Base-by-base conservation (phyloP, 176 grass and related monocot genomes). In the Miscanthus lutarioriparius region DNA sequence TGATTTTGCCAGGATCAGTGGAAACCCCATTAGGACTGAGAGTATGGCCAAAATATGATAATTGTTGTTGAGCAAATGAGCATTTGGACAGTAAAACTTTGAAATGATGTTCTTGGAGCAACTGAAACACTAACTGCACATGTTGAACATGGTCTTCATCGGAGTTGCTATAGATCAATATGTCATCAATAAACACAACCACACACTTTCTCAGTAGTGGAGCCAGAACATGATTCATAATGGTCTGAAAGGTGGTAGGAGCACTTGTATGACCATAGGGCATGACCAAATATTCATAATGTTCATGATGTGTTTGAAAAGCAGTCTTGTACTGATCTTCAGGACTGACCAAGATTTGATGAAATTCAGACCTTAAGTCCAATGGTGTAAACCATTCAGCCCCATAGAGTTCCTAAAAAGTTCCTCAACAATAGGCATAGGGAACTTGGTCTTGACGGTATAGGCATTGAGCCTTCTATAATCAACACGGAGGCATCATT, bases 261-360 rank as follows among this genome's bases (percentile, higher is more conserved):
- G 6, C 51, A 2, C 51, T 6, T 8, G 16, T 54, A 0, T 10
- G 7, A 1, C 51, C 51, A 54, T 54, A 54, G 0, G 51, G 51
- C 51, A 54, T 54, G 0, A 54, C 51, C 0, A 2, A 2, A 7
- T 54, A 54, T 2, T 54, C 51, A 22, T 2, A 54, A 7, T 54
- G 51, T 10, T 8, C 40, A 20, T 13, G 1, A 10, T 41, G 40
- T 7, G 40, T 41, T 10, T 10, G 40, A 10, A 41, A 41, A 2
- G 51, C 51, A 0, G 17, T 54, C 0, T 54, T 54, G 1, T 54
- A 20, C 0, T 4, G 3, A 8, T 54, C 49, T 0, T 6, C 5
- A 19, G 5, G 1, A 0, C 4, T 0, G 1, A 20, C 0, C 16
- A 20, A 0, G 2, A 54, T 54, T 0, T 54, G 49, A 20, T 54